A percentile compares a stretch with the other conserved stretches of the same genome.
These are phyloP conservation scores for Pseudozyma thailandica DNA, from an alignment of 1,284 basidiomycete species.

Conservation along the genomic window DNA sequence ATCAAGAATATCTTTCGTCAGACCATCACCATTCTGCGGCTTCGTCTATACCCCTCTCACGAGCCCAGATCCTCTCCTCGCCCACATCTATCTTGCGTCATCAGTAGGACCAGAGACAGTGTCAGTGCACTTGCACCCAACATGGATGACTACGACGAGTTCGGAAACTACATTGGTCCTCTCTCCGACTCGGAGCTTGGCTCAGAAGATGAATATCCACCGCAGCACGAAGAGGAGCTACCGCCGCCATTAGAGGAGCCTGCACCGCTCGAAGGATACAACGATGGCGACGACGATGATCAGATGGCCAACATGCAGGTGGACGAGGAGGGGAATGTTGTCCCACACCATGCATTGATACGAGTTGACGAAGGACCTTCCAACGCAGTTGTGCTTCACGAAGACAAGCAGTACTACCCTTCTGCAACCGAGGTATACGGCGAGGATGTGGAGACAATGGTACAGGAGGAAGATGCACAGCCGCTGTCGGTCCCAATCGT, in stretches of 20 bases:
- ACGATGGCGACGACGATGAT: slow-evolving; percentile 73
- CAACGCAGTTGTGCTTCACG: slow-evolving; percentile 90
- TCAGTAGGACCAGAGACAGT: not conserved
- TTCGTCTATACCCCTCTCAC: slow-evolving; percentile 25
- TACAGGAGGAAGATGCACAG: slow-evolving; percentile 98
- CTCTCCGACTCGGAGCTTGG: slow-evolving; percentile 63
- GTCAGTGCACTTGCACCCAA: not conserved
- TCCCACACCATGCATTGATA: slow-evolving; percentile 55
- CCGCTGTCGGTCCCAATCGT: slow-evolving; percentile 94
- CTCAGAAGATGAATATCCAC: slow-evolving; percentile 38
- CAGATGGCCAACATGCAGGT: slow-evolving; percentile 20
- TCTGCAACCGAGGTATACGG: slow-evolving; percentile 92
- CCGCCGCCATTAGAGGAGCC: slow-evolving; percentile 26
- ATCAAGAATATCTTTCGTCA: not conserved
- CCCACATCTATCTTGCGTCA: no score
- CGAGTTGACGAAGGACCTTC: slow-evolving; percentile 70
- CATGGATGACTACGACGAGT: slow-evolving; percentile 68
- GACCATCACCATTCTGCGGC: not conserved
- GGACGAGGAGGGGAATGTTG: slow-evolving; percentile 71
- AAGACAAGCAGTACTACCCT: slow-evolving; percentile 98
- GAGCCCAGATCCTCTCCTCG: slow-evolving; percentile 5
- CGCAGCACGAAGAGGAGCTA: slow-evolving; percentile 2
- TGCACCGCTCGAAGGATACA: slow-evolving; percentile 77
- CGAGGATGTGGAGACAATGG: slow-evolving; percentile 90
- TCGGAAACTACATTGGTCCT: slow-evolving; percentile 68